A percentile compares a stretch with the other conserved stretches of the same genome.
Evolutionary conservation across 768 basidiomycete species (phyloP).

Genomic region (Mycena galericulata): DNA sequence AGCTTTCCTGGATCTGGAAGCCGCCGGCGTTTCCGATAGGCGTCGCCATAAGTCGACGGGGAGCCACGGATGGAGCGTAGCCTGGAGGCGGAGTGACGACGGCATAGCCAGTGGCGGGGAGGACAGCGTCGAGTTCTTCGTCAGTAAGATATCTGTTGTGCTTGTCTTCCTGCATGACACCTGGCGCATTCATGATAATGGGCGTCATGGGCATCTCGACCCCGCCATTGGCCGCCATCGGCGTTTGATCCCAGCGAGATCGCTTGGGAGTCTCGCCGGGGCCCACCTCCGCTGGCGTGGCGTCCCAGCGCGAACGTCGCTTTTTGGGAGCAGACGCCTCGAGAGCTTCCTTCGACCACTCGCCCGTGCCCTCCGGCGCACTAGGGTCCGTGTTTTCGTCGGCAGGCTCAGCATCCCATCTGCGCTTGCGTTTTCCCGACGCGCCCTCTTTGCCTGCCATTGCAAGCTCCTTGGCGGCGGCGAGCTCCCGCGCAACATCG

Average conservation of each 20-base stretch:
- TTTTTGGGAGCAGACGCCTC: slow-evolving; percentile 88
- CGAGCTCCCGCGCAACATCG: slow-evolving; percentile 77
- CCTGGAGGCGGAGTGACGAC: slow-evolving; percentile 96
- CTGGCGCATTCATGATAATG: slow-evolving; percentile 90
- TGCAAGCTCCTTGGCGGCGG: slow-evolving; percentile 62
- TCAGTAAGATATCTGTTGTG: slow-evolving; percentile 96
- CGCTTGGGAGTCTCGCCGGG: slow-evolving; percentile 82
- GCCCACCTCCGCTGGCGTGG: slow-evolving; percentile 80
- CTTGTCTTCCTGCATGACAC: slow-evolving; percentile 93
- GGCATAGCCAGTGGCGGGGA: slow-evolving; percentile 88
- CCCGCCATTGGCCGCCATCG: slow-evolving; percentile 60
- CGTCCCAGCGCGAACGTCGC: slow-evolving; percentile 96
- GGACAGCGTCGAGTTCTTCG: slow-evolving; percentile 93
- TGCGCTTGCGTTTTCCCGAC: slow-evolving; percentile 73
- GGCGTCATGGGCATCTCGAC: slow-evolving; percentile 76
- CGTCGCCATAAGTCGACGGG: slow-evolving; percentile 71
- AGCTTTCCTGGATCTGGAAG: slow-evolving; percentile 97
- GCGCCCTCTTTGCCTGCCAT: slow-evolving; percentile 51
- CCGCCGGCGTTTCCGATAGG: slow-evolving; percentile 75
- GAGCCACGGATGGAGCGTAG: slow-evolving; percentile 83
- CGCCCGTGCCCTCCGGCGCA: slow-evolving; percentile 52
- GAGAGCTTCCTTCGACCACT: slow-evolving; percentile 82
- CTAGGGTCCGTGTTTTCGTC: slow-evolving; percentile 78
- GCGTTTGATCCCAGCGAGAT: slow-evolving; percentile 98
- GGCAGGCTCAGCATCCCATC: slow-evolving; percentile 80